Evolutionary conservation across 2,329 filamentous ascomycete genomes (phyloP).

Genomic region (Sporothrix inflata): DNA sequence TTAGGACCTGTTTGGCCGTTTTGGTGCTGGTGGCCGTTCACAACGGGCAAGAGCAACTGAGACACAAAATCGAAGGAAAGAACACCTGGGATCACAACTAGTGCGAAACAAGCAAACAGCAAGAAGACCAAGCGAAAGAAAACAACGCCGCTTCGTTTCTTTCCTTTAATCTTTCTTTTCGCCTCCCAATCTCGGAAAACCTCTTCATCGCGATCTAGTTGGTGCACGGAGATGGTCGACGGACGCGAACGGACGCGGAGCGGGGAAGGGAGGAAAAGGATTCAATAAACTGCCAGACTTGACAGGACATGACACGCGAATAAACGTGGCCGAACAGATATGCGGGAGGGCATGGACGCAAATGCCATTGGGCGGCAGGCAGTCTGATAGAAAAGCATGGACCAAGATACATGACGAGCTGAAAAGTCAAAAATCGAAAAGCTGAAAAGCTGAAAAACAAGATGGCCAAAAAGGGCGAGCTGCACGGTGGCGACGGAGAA

Average conservation of each 20-base stretch:
- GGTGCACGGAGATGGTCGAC: background rate
- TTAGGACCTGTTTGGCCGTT: background rate
- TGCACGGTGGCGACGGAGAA: background rate
- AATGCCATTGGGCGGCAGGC: background rate
- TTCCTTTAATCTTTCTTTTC: background rate
- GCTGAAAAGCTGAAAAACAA: background rate
- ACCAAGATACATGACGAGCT: background rate
- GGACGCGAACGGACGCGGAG: background rate
- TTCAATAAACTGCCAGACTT: background rate
- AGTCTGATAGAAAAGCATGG: background rate
- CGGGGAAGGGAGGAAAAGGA: background rate
- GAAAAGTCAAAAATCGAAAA: too few species aligned
- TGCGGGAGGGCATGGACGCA: background rate
- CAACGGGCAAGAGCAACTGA: slow-evolving; percentile 3
- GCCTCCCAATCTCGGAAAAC: background rate
- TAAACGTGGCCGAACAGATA: slow-evolving; percentile 9
- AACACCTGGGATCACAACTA: background rate
- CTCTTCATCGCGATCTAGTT: background rate
- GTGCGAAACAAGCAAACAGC: background rate
- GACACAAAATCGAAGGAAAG: slow-evolving; percentile 12
- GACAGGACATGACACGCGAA: background rate
- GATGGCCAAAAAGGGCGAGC: background rate
- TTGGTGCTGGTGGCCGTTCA: background rate
- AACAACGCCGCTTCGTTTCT: too few species aligned
- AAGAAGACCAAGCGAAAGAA: background rate